Percentiles rank a stretch among this genome's conserved stretches.
These are phyloP conservation scores for Chlorella sp. DNA, from an alignment of 139 green algal species.

Conservation along the genomic window DNA sequence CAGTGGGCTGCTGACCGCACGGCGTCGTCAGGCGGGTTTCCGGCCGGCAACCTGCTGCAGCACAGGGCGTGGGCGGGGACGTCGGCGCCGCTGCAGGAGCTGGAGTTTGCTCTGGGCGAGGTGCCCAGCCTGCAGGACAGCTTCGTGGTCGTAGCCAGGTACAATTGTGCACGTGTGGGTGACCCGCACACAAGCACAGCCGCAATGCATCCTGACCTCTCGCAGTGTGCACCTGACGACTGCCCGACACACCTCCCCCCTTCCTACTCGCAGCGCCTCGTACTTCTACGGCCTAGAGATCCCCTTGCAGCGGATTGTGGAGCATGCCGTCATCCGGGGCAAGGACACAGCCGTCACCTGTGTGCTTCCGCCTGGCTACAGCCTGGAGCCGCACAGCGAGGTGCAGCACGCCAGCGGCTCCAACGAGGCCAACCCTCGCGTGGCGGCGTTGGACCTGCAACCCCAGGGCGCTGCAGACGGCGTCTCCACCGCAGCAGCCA, in stretches of 20 bases:
- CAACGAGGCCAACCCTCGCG: neutral
- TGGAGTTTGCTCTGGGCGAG: neutral
- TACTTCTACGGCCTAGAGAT: constrained; percentile 17
- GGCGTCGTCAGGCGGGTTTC: neutral
- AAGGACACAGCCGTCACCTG: constrained; percentile 29
- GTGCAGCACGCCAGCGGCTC: neutral
- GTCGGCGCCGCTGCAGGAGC: neutral
- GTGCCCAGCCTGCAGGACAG: neutral
- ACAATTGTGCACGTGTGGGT: too few relatives aligned
- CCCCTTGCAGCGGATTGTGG: constrained; percentile 20
- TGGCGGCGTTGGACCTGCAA: neutral
- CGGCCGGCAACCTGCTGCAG: neutral
- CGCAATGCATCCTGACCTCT: too few relatives aligned
- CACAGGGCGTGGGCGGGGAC: neutral
- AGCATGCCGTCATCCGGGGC: constrained; percentile 29
- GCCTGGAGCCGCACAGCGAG: neutral
- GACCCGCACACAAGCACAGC: too few relatives aligned
- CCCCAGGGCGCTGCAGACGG: neutral
- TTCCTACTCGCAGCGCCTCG: too few relatives aligned
- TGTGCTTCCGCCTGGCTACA: constrained; percentile 2
- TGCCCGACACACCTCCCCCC: too few relatives aligned
- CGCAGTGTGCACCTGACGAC: too few relatives aligned
- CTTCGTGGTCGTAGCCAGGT: neutral
- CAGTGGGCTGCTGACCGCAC: neutral
- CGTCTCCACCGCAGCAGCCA: neutral